phyloP scores from a whole-genome alignment of 345 rosid species.

The Hibiscus syriacus region DNA sequence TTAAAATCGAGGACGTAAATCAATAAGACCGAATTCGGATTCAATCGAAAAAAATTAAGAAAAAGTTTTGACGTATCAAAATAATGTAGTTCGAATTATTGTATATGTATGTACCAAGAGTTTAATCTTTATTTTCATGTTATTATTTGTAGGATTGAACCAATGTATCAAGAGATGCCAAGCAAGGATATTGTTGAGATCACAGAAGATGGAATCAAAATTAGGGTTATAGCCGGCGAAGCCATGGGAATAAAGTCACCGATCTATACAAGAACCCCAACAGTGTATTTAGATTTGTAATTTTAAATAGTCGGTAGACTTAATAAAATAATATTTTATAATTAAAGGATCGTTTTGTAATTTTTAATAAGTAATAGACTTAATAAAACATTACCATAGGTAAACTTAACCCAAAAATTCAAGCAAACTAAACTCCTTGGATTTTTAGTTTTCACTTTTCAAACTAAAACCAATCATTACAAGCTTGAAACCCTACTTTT shows the following conservation, averaged over 20 bases:
- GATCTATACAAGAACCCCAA: slow-evolving; percentile 73
- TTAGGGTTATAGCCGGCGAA: too few species aligned
- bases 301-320: too few species aligned
- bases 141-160: slow-evolving; percentile 53
- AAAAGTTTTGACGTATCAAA: too few species aligned
- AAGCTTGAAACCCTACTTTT: not conserved
- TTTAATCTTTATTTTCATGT: not conserved
- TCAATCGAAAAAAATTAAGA: too few species aligned
- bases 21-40: too few species aligned
- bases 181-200: slow-evolving; percentile 58
- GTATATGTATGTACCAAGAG: too few species aligned
- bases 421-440: not conserved
- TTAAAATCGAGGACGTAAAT: too few species aligned
- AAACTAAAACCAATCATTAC: not conserved
- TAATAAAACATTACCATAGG: too few species aligned
- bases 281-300: slow-evolving; percentile 86
- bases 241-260: slow-evolving; percentile 63
- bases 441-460: not conserved
- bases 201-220: slow-evolving; percentile 50
- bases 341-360: too few species aligned
- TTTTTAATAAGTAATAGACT: too few species aligned
- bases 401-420: not conserved
- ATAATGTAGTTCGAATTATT: too few species aligned
- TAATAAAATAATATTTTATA: not conserved
- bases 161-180: slow-evolving; percentile 69